These are phyloP conservation scores for Microcyclosporella mali DNA, from an alignment of 2,329 filamentous ascomycete genomes.

Conservation along the genomic window DNA sequence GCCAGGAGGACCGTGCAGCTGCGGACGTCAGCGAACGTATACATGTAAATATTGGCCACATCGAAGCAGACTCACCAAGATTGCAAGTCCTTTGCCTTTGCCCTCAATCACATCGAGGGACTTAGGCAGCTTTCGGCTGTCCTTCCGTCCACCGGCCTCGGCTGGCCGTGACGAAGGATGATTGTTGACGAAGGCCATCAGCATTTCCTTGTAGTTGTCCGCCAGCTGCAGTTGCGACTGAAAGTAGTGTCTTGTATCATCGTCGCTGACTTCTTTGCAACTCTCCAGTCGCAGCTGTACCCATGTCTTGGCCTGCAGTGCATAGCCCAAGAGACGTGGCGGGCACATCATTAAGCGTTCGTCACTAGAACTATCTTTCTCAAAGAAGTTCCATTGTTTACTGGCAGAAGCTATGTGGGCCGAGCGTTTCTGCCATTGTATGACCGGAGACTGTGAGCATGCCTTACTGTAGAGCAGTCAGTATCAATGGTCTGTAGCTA, in stretches of 20 bases:
- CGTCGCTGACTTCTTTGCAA: neutral
- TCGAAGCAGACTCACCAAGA: conserved; percentile 36
- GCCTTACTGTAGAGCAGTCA: neutral
- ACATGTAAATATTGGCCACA: conserved; percentile 1
- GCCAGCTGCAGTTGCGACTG: conserved; percentile 7
- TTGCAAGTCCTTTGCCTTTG: conserved; percentile 27
- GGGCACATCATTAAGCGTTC: conserved; percentile 4
- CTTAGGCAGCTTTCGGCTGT: neutral
- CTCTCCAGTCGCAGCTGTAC: conserved; percentile 4
- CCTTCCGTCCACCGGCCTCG: neutral
- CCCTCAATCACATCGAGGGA: conserved; percentile 11
- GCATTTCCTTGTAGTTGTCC: neutral
- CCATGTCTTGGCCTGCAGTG: conserved; percentile 5
- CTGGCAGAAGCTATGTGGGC: too few relatives aligned
- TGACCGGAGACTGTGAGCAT: neutral
- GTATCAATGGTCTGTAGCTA: too few relatives aligned
- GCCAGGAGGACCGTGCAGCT: conserved; percentile 20
- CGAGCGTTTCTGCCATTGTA: neutral
- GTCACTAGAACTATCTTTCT: too few relatives aligned
- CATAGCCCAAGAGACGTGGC: conserved; percentile 5
- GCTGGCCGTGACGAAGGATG: conserved; percentile 1
- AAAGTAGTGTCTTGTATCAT: conserved; percentile 1
- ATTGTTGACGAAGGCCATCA: conserved; percentile 2
- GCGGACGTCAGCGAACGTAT: too few relatives aligned
- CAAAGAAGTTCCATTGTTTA: too few relatives aligned